Evolutionary conservation across 2,329 filamentous ascomycete species (phyloP).

Genomic region (Aureobasidium musti): DNA sequence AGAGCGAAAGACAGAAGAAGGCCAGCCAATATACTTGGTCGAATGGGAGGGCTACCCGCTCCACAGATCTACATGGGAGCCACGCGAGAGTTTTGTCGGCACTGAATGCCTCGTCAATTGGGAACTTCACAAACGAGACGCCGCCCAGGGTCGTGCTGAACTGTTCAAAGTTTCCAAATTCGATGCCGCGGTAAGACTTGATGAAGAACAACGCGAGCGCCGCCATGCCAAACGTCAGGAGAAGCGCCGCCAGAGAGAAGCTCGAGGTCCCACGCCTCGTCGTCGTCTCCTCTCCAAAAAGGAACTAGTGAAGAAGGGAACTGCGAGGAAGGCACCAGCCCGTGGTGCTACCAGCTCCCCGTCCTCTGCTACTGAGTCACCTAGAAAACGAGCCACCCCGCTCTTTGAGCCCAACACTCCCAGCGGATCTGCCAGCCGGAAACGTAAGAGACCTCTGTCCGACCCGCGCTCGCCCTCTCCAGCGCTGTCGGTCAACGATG

Average conservation of each 20-base stretch:
- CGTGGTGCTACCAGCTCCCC: not conserved
- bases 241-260: constrained; percentile 35
- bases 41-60: constrained; percentile 41
- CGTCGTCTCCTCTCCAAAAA: constrained; percentile 22
- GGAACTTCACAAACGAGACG: constrained; percentile 33
- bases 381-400: not conserved
- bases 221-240: constrained; percentile 33
- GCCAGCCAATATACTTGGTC: constrained; percentile 27
- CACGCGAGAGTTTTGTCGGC: constrained; percentile 17
- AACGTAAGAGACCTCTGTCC: not conserved
- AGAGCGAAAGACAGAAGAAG: constrained; percentile 29
- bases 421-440: not conserved
- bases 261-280: constrained; percentile 26
- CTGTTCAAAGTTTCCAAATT: constrained; percentile 36
- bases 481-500: constrained; percentile 21
- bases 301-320: constrained; percentile 22
- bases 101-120: constrained; percentile 30
- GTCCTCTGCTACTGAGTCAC: not conserved
- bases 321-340: not conserved
- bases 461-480: constrained; percentile 7
- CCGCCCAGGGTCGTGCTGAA: constrained; percentile 31
- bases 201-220: constrained; percentile 29
- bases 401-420: not conserved
- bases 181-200: constrained; percentile 30
- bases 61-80: constrained; percentile 38